phyloP scores from a whole-genome alignment of 164 flowering plant genomes.

The Berberis vulgaris region DNA sequence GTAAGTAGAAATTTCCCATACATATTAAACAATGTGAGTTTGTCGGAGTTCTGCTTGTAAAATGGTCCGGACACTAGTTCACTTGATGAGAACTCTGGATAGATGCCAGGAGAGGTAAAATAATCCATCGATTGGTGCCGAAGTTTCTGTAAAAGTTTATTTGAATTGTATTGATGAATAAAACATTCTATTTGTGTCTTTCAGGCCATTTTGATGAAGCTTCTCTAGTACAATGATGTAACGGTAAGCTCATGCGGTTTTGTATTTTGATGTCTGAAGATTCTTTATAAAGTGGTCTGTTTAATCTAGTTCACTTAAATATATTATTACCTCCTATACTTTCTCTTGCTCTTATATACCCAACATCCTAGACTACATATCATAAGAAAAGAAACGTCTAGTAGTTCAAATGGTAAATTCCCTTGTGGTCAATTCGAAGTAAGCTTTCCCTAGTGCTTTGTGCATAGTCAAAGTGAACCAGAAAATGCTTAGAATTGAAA shows the following conservation, averaged over 20 bases:
- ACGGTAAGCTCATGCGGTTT: constrained; percentile 45
- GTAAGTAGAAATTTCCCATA: neutral
- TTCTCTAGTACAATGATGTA: constrained; percentile 73
- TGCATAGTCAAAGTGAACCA: no score
- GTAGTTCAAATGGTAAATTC: no score
- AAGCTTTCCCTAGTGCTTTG: no score
- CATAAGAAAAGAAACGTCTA: no score
- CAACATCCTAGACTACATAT: no score
- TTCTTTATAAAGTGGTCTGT: no score
- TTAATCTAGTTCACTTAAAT: no score
- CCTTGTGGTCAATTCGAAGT: no score
- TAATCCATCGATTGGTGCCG: neutral
- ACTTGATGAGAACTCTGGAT: constrained; percentile 92
- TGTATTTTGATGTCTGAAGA: neutral
- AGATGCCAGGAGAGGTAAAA: constrained; percentile 88
- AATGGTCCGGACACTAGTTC: constrained; percentile 89
- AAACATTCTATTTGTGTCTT: constrained; percentile 8
- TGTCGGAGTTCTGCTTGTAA: constrained; percentile 94
- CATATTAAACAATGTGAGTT: neutral
- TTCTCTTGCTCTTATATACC: no score
- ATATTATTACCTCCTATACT: no score
- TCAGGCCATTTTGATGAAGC: constrained; percentile 94
- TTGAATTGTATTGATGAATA: neutral
- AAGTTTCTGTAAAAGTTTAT: neutral
- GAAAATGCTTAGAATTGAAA: no score